phyloP scores from a whole-genome alignment of 768 basidiomycete species.

The Suillus cothurnatus region DNA sequence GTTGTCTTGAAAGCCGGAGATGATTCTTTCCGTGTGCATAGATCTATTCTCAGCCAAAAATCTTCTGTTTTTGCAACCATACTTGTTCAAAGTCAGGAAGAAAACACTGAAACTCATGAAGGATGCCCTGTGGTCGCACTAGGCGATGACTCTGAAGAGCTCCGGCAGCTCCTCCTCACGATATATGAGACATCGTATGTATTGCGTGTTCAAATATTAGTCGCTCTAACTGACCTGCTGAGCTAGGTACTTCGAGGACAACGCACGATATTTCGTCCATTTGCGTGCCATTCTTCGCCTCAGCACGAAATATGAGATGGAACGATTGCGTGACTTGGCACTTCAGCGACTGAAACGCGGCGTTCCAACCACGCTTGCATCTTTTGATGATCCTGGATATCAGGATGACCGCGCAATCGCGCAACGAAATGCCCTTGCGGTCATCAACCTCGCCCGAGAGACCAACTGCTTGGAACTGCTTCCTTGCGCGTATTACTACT shows the following conservation, averaged over 20 bases:
- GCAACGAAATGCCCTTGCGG: neutral
- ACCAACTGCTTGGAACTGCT: constrained; percentile 3
- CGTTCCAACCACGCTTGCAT: neutral
- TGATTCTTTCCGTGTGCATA: neutral
- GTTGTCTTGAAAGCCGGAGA: neutral
- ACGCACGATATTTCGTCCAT: neutral
- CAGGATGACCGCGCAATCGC: neutral
- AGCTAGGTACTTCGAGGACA: constrained; percentile 1
- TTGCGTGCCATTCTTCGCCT: neutral
- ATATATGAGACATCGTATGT: neutral
- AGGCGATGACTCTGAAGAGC: neutral
- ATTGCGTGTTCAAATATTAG: neutral
- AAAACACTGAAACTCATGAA: neutral
- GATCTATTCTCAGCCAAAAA: neutral
- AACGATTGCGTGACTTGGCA: neutral
- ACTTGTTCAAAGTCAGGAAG: neutral
- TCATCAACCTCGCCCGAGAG: constrained; percentile 10
- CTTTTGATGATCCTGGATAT: neutral
- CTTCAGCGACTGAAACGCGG: neutral
- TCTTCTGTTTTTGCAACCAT: neutral
- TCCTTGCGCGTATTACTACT: constrained; percentile 11
- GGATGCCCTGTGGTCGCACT: neutral
- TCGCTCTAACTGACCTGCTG: neutral
- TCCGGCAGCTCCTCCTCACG: neutral
- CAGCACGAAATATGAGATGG: neutral